Percentiles rank a stretch among this genome's conserved stretches.
phyloP scores from a whole-genome alignment of 1,139 yeast genomes.

The Kazachstania sp. region DNA sequence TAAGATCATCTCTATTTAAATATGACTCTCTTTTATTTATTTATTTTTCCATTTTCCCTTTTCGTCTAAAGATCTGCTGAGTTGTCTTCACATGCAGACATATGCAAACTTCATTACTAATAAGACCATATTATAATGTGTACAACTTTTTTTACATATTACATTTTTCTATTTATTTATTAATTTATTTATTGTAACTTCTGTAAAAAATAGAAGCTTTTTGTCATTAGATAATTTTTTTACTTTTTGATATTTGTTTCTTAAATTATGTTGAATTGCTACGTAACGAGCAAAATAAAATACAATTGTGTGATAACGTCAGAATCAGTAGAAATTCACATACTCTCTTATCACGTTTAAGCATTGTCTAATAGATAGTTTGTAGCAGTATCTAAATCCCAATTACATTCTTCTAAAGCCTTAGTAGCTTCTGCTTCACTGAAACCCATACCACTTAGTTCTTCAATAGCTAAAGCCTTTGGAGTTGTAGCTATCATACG shows the following conservation, averaged over 20 bases:
- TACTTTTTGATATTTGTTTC: not conserved
- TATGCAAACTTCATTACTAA: not conserved
- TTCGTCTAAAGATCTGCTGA: not conserved
- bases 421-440: constrained; percentile 51
- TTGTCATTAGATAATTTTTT: not conserved
- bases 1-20: not conserved
- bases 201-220: not conserved
- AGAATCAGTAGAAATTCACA: not conserved
- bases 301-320: too few relatives aligned
- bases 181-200: not conserved
- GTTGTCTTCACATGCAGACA: not conserved
- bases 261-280: not conserved
- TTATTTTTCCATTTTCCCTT: not conserved
- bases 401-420: constrained; percentile 61
- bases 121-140: not conserved
- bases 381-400: constrained; percentile 79
- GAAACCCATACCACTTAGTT: constrained; percentile 87
- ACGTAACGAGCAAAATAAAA: too few relatives aligned
- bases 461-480: constrained; percentile 50
- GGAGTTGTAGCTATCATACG: constrained; percentile 36
- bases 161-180: not conserved
- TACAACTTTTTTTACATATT: not conserved
- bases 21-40: not conserved
- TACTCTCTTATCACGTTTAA: constrained; percentile 5
- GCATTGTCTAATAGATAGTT: constrained; percentile 71